Evolutionary conservation across 169 alveolate genomes (phyloP).

Genomic region (Condylostoma magnum): DNA sequence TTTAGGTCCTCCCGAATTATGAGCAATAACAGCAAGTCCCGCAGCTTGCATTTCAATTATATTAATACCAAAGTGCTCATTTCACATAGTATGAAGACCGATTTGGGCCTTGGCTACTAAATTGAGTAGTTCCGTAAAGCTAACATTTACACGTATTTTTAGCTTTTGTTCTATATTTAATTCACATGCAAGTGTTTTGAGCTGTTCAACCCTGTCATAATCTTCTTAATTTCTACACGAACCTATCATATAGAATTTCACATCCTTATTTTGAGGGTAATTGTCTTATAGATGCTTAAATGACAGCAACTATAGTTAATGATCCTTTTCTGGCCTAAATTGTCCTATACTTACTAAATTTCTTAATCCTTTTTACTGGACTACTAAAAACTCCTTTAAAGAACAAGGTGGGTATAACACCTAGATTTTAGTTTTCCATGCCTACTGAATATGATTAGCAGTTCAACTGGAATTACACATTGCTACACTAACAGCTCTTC

Average conservation of each 20-base stretch:
- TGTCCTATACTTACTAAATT: slow-evolving; percentile 81
- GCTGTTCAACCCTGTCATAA: slow-evolving; percentile 26
- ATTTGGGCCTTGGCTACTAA: slow-evolving; percentile 66
- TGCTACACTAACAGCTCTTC: slow-evolving; percentile 57
- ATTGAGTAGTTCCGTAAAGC: slow-evolving; percentile 37
- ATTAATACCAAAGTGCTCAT: slow-evolving; percentile 92
- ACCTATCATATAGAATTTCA: slow-evolving; percentile 63
- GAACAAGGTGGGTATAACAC: slow-evolving; percentile 86
- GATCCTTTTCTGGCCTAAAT: slow-evolving; percentile 90
- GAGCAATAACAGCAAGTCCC: slow-evolving; percentile 85
- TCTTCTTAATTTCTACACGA: slow-evolving; percentile 63
- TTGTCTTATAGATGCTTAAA: slow-evolving; percentile 51
- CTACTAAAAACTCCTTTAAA: slow-evolving; percentile 48
- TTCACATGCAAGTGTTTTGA: slow-evolving; percentile 37
- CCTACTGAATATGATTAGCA: slow-evolving; percentile 57
- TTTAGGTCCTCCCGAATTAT: slow-evolving; percentile 91
- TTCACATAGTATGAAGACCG: slow-evolving; percentile 91
- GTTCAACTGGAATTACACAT: slow-evolving; percentile 88
- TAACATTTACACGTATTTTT: slow-evolving; percentile 51
- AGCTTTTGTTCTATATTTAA: slow-evolving; percentile 48
- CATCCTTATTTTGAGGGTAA: slow-evolving; percentile 27
- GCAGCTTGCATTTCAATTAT: slow-evolving; percentile 91
- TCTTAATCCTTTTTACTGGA: slow-evolving; percentile 40
- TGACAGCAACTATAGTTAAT: slow-evolving; percentile 66
- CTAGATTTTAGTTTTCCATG: slow-evolving; percentile 55